Conservation (phyloP, 169 alveolate genomes). For the Plasmodium adleri region DNA sequence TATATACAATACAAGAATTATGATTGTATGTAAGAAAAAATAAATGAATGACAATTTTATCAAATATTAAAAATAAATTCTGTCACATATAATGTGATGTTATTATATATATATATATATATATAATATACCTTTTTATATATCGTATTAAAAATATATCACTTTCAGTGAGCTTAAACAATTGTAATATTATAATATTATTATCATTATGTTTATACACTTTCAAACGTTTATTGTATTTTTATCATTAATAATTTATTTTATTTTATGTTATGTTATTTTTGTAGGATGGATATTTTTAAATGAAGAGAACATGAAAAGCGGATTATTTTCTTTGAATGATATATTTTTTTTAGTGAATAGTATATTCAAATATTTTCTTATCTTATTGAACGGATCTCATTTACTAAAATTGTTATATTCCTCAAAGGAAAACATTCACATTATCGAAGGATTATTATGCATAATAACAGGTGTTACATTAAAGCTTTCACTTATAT, state of each 20-base stretch:
- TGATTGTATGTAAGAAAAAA: conserved; percentile 1
- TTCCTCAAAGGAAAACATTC: conserved; percentile 9
- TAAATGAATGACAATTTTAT: not conserved
- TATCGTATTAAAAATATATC: too few species aligned
- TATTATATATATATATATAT: too few species aligned
- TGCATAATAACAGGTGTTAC: conserved; percentile 39
- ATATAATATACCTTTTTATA: too few species aligned
- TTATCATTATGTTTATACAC: too few species aligned
- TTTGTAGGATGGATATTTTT: conserved; percentile 11
- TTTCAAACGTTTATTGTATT: too few species aligned
- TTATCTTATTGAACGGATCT: conserved; percentile 39
- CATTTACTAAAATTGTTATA: conserved; percentile 24
- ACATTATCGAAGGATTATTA: conserved; percentile 10
- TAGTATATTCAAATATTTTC: conserved; percentile 56
- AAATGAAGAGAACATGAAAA: conserved; percentile 57
- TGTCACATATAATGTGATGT: too few species aligned
- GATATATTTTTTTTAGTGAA: conserved; percentile 47
- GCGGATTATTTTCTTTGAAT: conserved; percentile 42
- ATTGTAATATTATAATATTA: too few species aligned
- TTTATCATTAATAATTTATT: too few species aligned
- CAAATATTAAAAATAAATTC: too few species aligned
- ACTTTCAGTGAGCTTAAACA: too few species aligned
- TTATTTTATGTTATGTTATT: not conserved
- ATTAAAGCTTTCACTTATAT: conserved; percentile 43
- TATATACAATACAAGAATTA: not conserved